A percentile compares a stretch with the other conserved stretches of the same genome.
Evolutionary conservation across 352 stramenopile genomes (phyloP).

Genomic region (Globisporangium ultimum): DNA sequence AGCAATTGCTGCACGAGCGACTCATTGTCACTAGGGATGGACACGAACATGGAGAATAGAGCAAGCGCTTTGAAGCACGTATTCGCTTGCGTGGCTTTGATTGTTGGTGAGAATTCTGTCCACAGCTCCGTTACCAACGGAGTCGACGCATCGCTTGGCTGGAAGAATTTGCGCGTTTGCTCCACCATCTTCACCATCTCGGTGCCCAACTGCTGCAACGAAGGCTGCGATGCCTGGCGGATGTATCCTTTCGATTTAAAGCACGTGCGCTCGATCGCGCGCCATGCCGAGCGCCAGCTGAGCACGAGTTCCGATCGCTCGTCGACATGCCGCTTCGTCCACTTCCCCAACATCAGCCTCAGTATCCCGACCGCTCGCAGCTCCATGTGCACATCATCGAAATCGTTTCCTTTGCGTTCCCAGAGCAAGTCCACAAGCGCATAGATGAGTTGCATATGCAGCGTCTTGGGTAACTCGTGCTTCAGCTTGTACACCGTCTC

Average conservation of each 20-base stretch:
- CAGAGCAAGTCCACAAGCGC: constrained; percentile 47
- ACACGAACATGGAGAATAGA: constrained; percentile 57
- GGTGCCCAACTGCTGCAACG: constrained; percentile 31
- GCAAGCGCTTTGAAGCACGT: constrained; percentile 58
- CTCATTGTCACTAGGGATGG: constrained; percentile 14
- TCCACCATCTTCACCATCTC: constrained; percentile 48
- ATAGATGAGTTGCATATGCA: constrained; percentile 46
- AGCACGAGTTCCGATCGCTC: constrained; percentile 26
- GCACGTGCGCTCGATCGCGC: constrained; percentile 45
- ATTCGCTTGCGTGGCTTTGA: constrained; percentile 45
- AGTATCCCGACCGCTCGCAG: constrained; percentile 35
- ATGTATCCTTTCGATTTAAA: constrained; percentile 35
- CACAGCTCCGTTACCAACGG: constrained; percentile 49
- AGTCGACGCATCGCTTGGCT: constrained; percentile 15
- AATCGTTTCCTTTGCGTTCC: constrained; percentile 28
- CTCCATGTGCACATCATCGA: constrained; percentile 57
- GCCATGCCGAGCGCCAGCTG: constrained; percentile 42
- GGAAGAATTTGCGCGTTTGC: constrained; percentile 47
- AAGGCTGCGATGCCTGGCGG: constrained; percentile 35
- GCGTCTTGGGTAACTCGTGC: constrained; percentile 35
- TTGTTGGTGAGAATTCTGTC: constrained; percentile 30
- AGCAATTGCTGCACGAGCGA: constrained; percentile 24
- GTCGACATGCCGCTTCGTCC: constrained; percentile 28
- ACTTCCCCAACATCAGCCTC: constrained; percentile 52
- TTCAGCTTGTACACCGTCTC: constrained; percentile 68